These are phyloP conservation scores for Pleodorina starrii DNA, from an alignment of 139 green algal genomes.

Conservation along the genomic window DNA sequence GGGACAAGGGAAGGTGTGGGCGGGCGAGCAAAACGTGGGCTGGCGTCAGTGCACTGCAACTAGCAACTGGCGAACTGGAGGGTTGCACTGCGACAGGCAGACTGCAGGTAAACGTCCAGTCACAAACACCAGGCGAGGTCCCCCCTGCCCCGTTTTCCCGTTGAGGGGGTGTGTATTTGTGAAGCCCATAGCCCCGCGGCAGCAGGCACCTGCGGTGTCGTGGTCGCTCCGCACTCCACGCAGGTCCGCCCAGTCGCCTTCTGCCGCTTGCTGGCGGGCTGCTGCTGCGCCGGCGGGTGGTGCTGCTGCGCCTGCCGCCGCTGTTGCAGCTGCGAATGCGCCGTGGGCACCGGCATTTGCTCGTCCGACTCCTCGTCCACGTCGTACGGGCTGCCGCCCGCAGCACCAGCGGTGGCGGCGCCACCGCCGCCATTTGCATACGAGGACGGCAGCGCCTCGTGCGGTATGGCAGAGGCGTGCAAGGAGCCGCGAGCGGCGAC, in stretches of 20 bases:
- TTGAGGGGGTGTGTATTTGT: too few species aligned
- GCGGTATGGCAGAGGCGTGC: background rate
- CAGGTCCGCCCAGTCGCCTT: conserved; percentile 51
- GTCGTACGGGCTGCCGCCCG: background rate
- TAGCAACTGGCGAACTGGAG: too few species aligned
- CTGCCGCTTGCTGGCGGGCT: conserved; percentile 41
- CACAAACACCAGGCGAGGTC: too few species aligned
- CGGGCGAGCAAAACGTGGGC: too few species aligned
- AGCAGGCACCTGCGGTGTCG: conserved; percentile 59
- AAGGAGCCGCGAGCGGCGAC: background rate
- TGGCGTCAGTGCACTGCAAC: too few species aligned
- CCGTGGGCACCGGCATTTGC: too few species aligned
- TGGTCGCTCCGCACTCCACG: conserved; percentile 61
- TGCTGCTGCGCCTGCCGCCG: background rate
- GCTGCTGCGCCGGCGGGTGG: conserved; percentile 9
- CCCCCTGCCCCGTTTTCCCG: too few species aligned
- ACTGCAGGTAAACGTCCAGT: too few species aligned
- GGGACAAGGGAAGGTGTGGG: too few species aligned
- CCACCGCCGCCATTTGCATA: background rate
- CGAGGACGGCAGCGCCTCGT: background rate
- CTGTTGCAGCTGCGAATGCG: too few species aligned
- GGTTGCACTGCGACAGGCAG: too few species aligned
- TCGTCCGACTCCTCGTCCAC: background rate
- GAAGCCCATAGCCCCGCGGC: too few species aligned
- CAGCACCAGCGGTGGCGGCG: background rate